Evolutionary conservation across 495 filamentous ascomycete species (phyloP).

Genomic region (Parachaetomium inaequale): DNA sequence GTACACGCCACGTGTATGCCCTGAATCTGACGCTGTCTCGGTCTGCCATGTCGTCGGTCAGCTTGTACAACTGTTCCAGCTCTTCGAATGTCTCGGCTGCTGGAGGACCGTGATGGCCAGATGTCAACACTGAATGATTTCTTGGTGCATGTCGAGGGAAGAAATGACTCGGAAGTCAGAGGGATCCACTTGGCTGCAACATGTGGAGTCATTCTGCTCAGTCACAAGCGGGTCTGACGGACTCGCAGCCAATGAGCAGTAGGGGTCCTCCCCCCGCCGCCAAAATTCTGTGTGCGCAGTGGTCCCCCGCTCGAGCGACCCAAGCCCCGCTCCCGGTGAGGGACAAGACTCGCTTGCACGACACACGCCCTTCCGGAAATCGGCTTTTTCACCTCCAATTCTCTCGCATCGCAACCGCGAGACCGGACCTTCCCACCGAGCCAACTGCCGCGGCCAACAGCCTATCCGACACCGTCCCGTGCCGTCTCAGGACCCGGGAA

Average conservation of each 20-base stretch:
- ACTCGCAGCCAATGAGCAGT: not conserved
- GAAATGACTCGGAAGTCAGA: not conserved
- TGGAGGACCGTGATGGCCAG: too few relatives aligned
- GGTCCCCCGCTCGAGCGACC: slow-evolving; percentile 5
- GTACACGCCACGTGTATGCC: too few relatives aligned
- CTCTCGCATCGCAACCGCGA: slow-evolving; percentile 33
- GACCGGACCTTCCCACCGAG: slow-evolving; percentile 34
- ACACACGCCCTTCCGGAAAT: slow-evolving; percentile 28
- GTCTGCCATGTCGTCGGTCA: too few relatives aligned
- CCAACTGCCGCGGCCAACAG: slow-evolving; percentile 27
- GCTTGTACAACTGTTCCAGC: too few relatives aligned
- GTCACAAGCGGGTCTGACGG: not conserved
- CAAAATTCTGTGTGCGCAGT: slow-evolving; percentile 5
- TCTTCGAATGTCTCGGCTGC: too few relatives aligned
- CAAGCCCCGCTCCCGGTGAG: slow-evolving; percentile 10
- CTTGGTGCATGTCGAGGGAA: not conserved
- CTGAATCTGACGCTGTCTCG: too few relatives aligned
- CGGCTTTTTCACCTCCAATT: slow-evolving; percentile 33
- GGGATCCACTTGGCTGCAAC: not conserved
- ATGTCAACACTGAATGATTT: too few relatives aligned
- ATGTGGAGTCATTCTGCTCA: not conserved
- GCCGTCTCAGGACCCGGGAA: slow-evolving; percentile 27
- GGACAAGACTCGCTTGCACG: slow-evolving; percentile 12
- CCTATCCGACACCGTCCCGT: slow-evolving; percentile 30
- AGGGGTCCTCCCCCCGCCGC: not conserved